These are phyloP conservation scores for Solanum dulcamara DNA, from an alignment of 257 asterid species.

Conservation along the genomic window DNA sequence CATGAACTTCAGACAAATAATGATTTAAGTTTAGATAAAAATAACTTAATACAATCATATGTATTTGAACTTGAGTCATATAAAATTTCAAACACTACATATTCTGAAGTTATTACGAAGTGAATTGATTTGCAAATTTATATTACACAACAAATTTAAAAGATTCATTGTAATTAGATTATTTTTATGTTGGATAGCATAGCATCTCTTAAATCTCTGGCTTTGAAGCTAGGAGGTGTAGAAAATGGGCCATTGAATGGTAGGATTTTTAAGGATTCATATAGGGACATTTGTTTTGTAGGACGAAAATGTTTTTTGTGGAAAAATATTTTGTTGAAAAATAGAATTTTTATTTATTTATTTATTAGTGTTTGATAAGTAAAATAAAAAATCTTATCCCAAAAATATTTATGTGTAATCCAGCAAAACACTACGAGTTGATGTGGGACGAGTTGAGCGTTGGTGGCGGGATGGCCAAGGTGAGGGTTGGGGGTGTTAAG, in stretches of 20 bases:
- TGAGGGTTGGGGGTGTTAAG: too few species aligned
- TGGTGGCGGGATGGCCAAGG: too few species aligned
- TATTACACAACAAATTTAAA: not conserved
- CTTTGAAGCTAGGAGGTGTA: not conserved
- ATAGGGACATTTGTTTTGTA: too few species aligned
- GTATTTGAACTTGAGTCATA: not conserved
- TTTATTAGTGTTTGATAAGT: too few species aligned
- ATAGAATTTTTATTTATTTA: too few species aligned
- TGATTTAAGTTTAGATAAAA: not conserved
- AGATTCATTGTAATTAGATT: not conserved
- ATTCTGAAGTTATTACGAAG: not conserved
- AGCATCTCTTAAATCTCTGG: not conserved
- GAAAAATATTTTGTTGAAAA: too few species aligned
- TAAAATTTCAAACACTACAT: not conserved
- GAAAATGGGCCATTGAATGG: not conserved
- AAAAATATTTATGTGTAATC: too few species aligned
- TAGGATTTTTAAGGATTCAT: not conserved
- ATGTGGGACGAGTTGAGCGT: too few species aligned
- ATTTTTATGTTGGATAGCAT: not conserved
- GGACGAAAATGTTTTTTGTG: too few species aligned
- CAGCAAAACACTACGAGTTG: too few species aligned
- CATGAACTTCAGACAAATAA: not conserved
- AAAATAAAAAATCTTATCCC: too few species aligned
- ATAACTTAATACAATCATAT: not conserved
- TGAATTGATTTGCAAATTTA: not conserved